Conservation (phyloP, 202 grass and related monocot species). For the Musa balbisiana region DNA sequence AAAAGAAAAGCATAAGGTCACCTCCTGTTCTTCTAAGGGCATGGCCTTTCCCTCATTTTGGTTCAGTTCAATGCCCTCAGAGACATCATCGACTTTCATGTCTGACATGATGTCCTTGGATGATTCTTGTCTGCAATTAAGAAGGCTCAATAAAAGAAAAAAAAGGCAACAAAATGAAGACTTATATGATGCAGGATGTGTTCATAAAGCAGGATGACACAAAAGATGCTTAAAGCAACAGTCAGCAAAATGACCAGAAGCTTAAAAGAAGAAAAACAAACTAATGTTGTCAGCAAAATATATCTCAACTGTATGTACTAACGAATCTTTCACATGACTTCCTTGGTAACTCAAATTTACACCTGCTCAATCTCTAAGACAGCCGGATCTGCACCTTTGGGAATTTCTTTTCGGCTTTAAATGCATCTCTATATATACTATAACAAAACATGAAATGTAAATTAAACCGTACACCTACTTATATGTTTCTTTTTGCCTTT, state of each 20-base stretch:
- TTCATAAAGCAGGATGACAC: not conserved
- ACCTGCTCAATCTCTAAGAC: too few species aligned
- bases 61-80: not conserved
- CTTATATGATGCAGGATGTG: not conserved
- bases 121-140: not conserved
- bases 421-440: too few species aligned
- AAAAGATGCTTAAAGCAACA: not conserved
- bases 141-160: not conserved
- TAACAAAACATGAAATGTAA: too few species aligned
- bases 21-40: constrained; percentile 17
- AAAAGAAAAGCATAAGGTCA: not conserved
- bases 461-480: too few species aligned
- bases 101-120: constrained; percentile 13
- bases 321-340: not conserved
- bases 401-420: too few species aligned
- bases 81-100: constrained; percentile 5
- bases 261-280: not conserved
- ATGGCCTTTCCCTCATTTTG: constrained; percentile 4
- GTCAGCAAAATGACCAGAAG: not conserved
- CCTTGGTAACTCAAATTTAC: too few species aligned
- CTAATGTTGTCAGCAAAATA: not conserved
- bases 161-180: not conserved
- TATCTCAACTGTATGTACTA: not conserved
- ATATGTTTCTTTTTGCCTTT: too few species aligned
- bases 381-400: too few species aligned